These are phyloP conservation scores for Kuraishia cidri DNA, from an alignment of 805 yeast genomes.

Conservation along the genomic window DNA sequence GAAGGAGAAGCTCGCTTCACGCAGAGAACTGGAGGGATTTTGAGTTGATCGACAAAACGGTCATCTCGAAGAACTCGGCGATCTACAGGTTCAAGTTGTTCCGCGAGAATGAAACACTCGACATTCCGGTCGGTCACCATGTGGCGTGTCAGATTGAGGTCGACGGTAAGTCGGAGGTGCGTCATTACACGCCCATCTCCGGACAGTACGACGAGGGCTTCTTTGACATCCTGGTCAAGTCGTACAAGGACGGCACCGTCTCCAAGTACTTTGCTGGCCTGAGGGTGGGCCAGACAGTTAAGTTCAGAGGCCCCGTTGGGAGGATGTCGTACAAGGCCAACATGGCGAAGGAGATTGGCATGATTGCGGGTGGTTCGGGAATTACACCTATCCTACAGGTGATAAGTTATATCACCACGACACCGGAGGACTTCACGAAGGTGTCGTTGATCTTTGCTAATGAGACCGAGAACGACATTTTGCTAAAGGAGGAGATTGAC, in stretches of 20 bases:
- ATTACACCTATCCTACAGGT: conserved; percentile 87
- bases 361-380: conserved; percentile 84
- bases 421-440: conserved; percentile 55
- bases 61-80: conserved; percentile 63
- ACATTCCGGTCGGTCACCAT: conserved; percentile 71
- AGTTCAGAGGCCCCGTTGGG: conserved; percentile 77
- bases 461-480: conserved; percentile 68
- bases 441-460: conserved; percentile 62
- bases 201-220: conserved; percentile 63
- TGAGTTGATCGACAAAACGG: conserved; percentile 67
- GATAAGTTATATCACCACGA: conserved; percentile 58
- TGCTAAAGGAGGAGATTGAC: conserved; percentile 64
- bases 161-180: conserved; percentile 42
- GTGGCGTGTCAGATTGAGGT: conserved; percentile 45
- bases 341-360: conserved; percentile 52
- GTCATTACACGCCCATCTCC: conserved; percentile 74
- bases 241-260: conserved; percentile 64
- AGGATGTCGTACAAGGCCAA: conserved; percentile 50
- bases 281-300: conserved; percentile 55
- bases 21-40: conserved; percentile 50
- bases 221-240: conserved; percentile 70
- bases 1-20: conserved; percentile 34
- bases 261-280: conserved; percentile 60
- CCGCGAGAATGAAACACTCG: conserved; percentile 50
- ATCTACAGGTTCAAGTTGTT: conserved; percentile 64